phyloP scores from a whole-genome alignment of 768 basidiomycete genomes.

The Rhodosporidiobolus odoratus region DNA sequence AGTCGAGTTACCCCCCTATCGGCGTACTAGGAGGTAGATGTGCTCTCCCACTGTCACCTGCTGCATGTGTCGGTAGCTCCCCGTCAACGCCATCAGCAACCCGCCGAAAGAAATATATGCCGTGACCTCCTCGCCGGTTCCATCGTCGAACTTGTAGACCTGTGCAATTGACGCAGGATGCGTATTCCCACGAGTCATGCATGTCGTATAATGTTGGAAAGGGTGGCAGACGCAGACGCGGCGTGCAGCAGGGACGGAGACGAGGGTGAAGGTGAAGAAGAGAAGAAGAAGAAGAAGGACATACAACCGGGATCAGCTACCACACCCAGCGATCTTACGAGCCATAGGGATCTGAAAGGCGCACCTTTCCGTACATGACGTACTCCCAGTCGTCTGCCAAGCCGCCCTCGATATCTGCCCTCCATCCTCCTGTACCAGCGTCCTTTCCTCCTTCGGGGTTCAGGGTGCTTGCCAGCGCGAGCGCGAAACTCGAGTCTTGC shows the following conservation, averaged over 20 bases:
- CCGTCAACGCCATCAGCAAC: conserved; percentile 85
- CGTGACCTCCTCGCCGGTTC: conserved; percentile 79
- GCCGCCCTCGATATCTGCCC: conserved; percentile 63
- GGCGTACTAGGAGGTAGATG: conserved; percentile 76
- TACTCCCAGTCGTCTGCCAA: conserved; percentile 96
- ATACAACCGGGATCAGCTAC: background rate
- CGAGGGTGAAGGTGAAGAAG: background rate
- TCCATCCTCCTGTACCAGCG: conserved; percentile 53
- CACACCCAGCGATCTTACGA: too few relatives aligned
- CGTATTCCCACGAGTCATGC: background rate
- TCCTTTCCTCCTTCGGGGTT: conserved; percentile 52
- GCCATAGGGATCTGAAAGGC: conserved; percentile 22
- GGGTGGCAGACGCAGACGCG: too few relatives aligned
- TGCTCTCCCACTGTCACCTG: conserved; percentile 89
- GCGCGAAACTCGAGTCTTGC: conserved; percentile 64
- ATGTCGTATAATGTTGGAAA: background rate
- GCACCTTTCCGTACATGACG: conserved; percentile 97
- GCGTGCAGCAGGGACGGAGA: background rate
- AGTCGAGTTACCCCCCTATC: too few relatives aligned
- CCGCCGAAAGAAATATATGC: conserved; percentile 97
- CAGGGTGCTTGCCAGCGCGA: conserved; percentile 79
- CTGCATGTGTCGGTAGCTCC: conserved; percentile 85
- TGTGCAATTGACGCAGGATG: too few relatives aligned
- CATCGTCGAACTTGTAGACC: conserved; percentile 96
- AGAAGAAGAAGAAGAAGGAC: background rate